phyloP scores from a whole-genome alignment of 495 filamentous ascomycete genomes.

The Penicillium antarcticum region DNA sequence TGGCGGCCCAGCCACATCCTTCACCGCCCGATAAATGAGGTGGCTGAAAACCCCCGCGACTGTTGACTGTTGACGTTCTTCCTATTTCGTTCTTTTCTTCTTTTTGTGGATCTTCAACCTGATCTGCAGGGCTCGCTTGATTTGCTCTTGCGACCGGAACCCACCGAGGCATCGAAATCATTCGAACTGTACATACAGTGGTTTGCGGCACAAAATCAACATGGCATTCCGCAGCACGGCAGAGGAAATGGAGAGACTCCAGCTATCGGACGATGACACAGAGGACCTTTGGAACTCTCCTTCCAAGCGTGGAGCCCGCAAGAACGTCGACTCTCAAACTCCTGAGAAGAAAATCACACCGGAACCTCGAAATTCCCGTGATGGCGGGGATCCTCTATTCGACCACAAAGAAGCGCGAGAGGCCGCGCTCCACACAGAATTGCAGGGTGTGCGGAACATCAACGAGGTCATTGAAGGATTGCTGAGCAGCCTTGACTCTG shows the following conservation, averaged over 20 bases:
- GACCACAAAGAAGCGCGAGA: constrained; percentile 70
- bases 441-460: constrained; percentile 78
- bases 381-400: constrained; percentile 52
- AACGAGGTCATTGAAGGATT: constrained; percentile 85
- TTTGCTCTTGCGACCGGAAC: background rate
- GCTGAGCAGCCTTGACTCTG: constrained; percentile 71
- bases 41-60: constrained; percentile 19
- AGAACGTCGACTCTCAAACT: constrained; percentile 13
- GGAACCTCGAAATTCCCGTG: constrained; percentile 30
- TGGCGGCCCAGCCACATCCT: constrained; percentile 18
- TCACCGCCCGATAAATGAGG: constrained; percentile 16
- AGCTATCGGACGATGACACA: constrained; percentile 60
- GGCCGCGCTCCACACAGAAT: constrained; percentile 67
- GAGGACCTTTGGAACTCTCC: constrained; percentile 76
- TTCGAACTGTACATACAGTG: constrained; percentile 1
- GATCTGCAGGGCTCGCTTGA: too few relatives aligned
- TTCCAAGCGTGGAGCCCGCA: constrained; percentile 40
- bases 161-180: too few relatives aligned
- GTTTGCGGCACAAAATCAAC: background rate
- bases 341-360: constrained; percentile 39
- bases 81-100: constrained; percentile 9
- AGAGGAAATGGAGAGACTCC: constrained; percentile 46
- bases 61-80: constrained; percentile 15
- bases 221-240: constrained; percentile 39
- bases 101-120: background rate